Base-by-base conservation (phyloP, 176 grass and related monocot species). In the Guadua angustifolia region DNA sequence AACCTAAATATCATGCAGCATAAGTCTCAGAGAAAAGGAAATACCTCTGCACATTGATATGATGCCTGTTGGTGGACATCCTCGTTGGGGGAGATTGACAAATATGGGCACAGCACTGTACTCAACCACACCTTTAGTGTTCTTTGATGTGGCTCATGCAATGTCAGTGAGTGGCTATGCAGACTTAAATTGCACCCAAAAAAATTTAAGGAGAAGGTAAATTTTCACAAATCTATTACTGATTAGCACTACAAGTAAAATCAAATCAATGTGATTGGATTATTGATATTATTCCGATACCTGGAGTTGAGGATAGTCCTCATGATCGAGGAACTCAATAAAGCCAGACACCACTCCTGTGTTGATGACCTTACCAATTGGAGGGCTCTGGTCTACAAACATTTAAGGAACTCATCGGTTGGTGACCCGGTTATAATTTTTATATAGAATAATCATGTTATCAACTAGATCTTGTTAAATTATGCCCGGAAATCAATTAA, bases 221-320 rank as follows among this genome's bases (percentile, higher is more conserved):
- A 16, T 2, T 2, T 73, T 47, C n/a, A 11, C 33, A 49, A 76
- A 49, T 32, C 10, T 25, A 4, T 2, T 7, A 13, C 16, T 57
- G 4, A 43, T 63, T 46, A 26, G 24, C 10, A 74, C 38, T 66
- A 6, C 3, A 69, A 73, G 19, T 63, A 71, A 19, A 58, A 17
- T 11, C 15, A n/a, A 42, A 84, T 22, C 3, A 38, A 39, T 29
- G 33, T 19, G 9, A 61, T 29, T 53, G 10, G 4, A 44, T 76
- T 43, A 58, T 39, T 40, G 22, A 3, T 14, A 63, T 46, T 75
- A 42, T 67, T 70, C 7, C 60, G 75, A 69, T 0, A 94, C 92
- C 90, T 97, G 92, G 26, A 97, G 94, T 80, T 94, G 94, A 50
- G 94, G 94, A n/a, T 90, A 86, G 66, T 94, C 92, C 86, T 97